Evolutionary conservation across 129 eudicot genomes (phyloP), one percentile per base, ranked within the genome.

Genomic region (Heracleum sosnowskyi): DNA sequence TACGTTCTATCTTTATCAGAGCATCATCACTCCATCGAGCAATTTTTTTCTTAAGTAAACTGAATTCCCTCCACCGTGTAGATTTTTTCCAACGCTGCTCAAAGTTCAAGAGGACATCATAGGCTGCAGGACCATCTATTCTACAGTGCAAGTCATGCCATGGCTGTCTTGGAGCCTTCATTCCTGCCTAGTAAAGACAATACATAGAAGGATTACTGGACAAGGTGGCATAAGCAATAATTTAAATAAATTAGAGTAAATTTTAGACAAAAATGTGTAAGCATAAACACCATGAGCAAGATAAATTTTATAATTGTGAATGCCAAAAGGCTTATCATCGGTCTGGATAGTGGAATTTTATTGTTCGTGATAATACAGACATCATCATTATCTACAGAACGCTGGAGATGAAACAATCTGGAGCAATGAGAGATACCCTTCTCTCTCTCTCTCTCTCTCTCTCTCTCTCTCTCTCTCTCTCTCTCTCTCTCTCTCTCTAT

Each of bases 41-140:
- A 64, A 91, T 90, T 79, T 72, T 89, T 85, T 90, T 95, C 76
- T 88, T 87, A 37, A 91, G 78, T 51, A 92, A 4, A 45, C 91
- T 85, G 81, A 91, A 88, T 79, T 95, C 92, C 76, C 84, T 88
- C 97, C 96, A 95, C 86, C 72, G 91, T 31, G 96, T 90, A 80
- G 98, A 88, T 85, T 85, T 95, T 73, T 66, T 89, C 98, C 98
- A 95, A n/a, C 98, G 90, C 63, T 95, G 98, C 77, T 93, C 98
- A 82, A 95, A 95, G 83, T 95, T 95, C 80, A 91, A 42, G 53
- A 95, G 97, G 55, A 91, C 93, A 84, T 95, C 98, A 88, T 95
- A 95, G 39, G 98, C 98, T 80, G 98, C 98, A 80, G 96, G 98
- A 36, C 98, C 98, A 22, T 95, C 98, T 77, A 95, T 87, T 84